These are phyloP conservation scores for Cyberlindnera euphorbiae DNA, from an alignment of 805 yeast genomes.

Conservation along the genomic window DNA sequence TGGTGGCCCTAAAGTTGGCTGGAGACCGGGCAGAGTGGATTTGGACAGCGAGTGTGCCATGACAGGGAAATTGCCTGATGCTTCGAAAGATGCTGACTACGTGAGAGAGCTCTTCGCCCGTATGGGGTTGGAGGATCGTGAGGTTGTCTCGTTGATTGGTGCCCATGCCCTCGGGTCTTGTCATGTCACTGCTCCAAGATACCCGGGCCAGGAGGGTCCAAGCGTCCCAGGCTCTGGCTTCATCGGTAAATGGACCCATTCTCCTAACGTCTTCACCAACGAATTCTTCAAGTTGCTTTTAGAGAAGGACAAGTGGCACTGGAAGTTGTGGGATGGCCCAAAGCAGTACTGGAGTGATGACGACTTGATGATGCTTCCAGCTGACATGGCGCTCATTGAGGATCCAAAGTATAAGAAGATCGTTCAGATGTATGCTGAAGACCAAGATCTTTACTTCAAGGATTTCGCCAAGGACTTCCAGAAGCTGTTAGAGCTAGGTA, in stretches of 20 bases:
- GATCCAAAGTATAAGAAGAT: conserved; percentile 55
- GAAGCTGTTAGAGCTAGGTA: conserved; percentile 73
- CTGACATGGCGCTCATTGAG: conserved; percentile 66
- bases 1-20: conserved; percentile 72
- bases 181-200: conserved; percentile 41
- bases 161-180: conserved; percentile 79
- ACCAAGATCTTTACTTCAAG: conserved; percentile 53
- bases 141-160: conserved; percentile 68
- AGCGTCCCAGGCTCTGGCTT: conserved; percentile 55
- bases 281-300: conserved; percentile 61
- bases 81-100: conserved; percentile 58
- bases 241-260: conserved; percentile 89
- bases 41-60: conserved; percentile 46
- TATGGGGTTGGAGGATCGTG: conserved; percentile 65
- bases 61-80: conserved; percentile 73
- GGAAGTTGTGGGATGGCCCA: conserved; percentile 58
- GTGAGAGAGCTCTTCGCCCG: conserved; percentile 59
- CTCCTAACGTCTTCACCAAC: conserved; percentile 70
- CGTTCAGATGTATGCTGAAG: conserved; percentile 65
- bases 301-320: conserved; percentile 45
- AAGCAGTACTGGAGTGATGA: conserved; percentile 56
- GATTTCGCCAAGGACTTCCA: conserved; percentile 66
- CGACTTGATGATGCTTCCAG: conserved; percentile 81
- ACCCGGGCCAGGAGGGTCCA: conserved; percentile 19
- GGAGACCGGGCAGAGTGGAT: conserved; percentile 83